Evolutionary conservation across 2,329 filamentous ascomycete genomes (phyloP), one percentile per base, ranked within the genome.

Genomic region (Aspergillus latus): DNA sequence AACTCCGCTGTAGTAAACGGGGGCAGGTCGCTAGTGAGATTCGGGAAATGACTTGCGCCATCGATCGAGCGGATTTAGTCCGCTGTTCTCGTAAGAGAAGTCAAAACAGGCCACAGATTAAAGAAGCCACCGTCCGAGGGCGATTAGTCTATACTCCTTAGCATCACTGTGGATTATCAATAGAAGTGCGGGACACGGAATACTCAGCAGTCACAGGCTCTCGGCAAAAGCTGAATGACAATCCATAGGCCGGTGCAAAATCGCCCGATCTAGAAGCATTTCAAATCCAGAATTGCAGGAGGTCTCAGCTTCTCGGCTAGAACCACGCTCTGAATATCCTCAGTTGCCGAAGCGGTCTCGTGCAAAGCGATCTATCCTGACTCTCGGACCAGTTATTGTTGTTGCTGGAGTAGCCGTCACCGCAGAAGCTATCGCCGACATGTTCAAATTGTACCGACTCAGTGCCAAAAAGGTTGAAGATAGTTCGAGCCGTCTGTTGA

Each of bases 141-240:
- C 32, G 56, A 34, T 51, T 46, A 58, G 21, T 54, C 56, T 4
- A 58, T 28, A 43, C 48, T 51, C 5, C 29, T 34, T 2, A 50
- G 28, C 2, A 26, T 50, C 28, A 54, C 56, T 1, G 56, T 45
- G 0, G 51, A 54, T 54, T 50, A 36, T 58, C 56, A 26, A 58
- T 58, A 1, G 56, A 54, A 21, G 51, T 1, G 46, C 56, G 30
- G 54, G 51, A 30, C 56, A 5, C 47, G 46, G 3, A 58, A 51
- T 21, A 21, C 42, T 58, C 50, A 1, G 55, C 45, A 3, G 21
- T 49, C 1, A 39, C 37, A 4, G 32, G n/a, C 4, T 48, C 54
- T 51, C 47, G 10, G 43, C 52, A 10, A 49, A 43, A 6, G 10
- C 2, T 5, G 34, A 15, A 3, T 34, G 44, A 34, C 45, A 54